These are phyloP conservation scores for Penicillium taxi DNA, from an alignment of 495 filamentous ascomycete species.

Conservation along the genomic window DNA sequence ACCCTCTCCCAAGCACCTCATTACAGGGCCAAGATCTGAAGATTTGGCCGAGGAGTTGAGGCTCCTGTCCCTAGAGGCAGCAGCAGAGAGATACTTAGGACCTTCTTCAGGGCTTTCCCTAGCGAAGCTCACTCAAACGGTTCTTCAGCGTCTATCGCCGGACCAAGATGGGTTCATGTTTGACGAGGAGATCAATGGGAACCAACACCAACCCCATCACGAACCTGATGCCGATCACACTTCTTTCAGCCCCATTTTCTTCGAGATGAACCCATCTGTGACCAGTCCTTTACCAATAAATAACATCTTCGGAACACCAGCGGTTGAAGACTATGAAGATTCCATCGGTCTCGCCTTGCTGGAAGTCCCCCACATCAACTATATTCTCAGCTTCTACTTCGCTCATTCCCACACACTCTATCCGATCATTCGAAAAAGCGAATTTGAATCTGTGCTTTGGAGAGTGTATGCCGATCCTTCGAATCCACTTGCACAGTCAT, in stretches of 20 bases:
- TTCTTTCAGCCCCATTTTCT: slow-evolving; percentile 9
- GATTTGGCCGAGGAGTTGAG: slow-evolving; percentile 27
- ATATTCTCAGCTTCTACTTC: slow-evolving; percentile 32
- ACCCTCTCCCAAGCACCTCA: background rate
- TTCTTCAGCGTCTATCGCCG: slow-evolving; percentile 40
- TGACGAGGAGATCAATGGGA: slow-evolving; percentile 13
- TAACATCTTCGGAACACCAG: slow-evolving; percentile 11
- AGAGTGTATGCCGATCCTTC: slow-evolving; percentile 21
- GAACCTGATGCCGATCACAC: slow-evolving; percentile 8
- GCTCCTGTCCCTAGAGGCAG: slow-evolving; percentile 28
- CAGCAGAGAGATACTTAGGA: slow-evolving; percentile 32
- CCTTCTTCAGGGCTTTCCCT: slow-evolving; percentile 32
- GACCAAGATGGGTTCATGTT: slow-evolving; percentile 36
- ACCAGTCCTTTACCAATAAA: slow-evolving; percentile 14
- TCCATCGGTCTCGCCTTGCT: slow-evolving; percentile 12
- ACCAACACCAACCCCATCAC: slow-evolving; percentile 5
- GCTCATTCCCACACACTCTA: slow-evolving; percentile 37
- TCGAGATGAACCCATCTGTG: slow-evolving; percentile 11
- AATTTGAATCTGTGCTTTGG: slow-evolving; percentile 23
- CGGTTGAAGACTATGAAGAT: slow-evolving; percentile 12
- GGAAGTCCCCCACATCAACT: slow-evolving; percentile 19
- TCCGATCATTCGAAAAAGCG: slow-evolving; percentile 25
- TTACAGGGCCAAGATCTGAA: slow-evolving; percentile 6
- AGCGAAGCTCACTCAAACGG: slow-evolving; percentile 30
- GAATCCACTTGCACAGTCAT: slow-evolving; percentile 18